Evolutionary conservation across 148 eudicot genomes (phyloP), one percentile per base, ranked within the genome.

Genomic region (Chenopodium suecicum): DNA sequence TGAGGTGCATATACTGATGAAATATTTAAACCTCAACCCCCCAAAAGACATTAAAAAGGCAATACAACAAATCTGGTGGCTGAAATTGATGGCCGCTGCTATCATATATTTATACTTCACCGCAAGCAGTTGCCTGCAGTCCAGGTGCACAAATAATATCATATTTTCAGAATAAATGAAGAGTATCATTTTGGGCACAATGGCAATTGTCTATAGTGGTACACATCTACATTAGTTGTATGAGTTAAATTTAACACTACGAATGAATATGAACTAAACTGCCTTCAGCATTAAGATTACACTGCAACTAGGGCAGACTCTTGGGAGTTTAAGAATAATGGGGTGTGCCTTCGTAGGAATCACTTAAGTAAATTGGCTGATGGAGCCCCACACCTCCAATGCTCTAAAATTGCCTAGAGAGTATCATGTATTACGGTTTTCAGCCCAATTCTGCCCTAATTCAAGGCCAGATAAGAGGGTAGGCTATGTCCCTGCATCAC

Each of bases 81-180:
- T 37, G 69, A 63, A 44, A 79, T 71, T 62, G 77, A 80, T 60
- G 67, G 3, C 17, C 20, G 58, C 70, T 72, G 76, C 34, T 25
- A 37, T 41, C 4, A 70, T 10, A 14, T 10, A 10, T 10, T 52
- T 52, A 52, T 60, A 78, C 63, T 37, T 41, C 56, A 9, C 19
- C 25, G 31, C 32, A n/a, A 48, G 34, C 31, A 20, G 29, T 32
- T 22, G 44, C 44, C 44, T 41, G 44, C 44, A 34, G 4, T 34
- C 37, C 37, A 2, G 37, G 37, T 34, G 2, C 37, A 34, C 37
- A 34, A 34, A 34, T 34, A 34, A 34, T 34, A 34, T 34, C 37
- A 34, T 0, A 34, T 34, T 34, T 34, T 34, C 37, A 54, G 58
- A 54, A 2, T 10, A 11, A 54, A 10, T 54, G 14, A 19, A 2